Percentiles rank a stretch among this genome's conserved stretches.
These are phyloP conservation scores for Globisporangium lucens DNA, from an alignment of 352 stramenopile species.

Conservation along the genomic window DNA sequence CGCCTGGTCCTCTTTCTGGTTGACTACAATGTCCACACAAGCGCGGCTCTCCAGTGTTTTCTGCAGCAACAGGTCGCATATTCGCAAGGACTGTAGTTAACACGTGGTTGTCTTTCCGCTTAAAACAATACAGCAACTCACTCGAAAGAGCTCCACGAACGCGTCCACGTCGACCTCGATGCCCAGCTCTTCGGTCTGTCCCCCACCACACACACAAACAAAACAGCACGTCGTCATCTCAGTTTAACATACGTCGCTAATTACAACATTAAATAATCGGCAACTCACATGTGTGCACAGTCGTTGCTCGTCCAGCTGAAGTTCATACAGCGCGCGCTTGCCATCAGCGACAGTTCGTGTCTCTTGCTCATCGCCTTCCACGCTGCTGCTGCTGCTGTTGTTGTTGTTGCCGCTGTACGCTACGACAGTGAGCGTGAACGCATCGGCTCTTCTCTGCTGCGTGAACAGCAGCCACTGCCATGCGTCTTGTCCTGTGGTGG, in stretches of 20 bases:
- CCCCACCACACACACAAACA: neutral
- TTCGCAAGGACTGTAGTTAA: neutral
- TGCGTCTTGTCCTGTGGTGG: neutral
- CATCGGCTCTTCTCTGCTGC: slow-evolving; percentile 16
- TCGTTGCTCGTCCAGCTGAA: slow-evolving; percentile 17
- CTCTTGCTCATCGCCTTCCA: neutral
- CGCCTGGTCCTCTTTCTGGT: slow-evolving; percentile 11
- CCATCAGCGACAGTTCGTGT: neutral
- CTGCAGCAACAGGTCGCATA: slow-evolving; percentile 14
- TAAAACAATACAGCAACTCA: slow-evolving; percentile 7
- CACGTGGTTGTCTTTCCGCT: neutral
- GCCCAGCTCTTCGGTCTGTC: slow-evolving; percentile 55
- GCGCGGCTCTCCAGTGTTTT: slow-evolving; percentile 37
- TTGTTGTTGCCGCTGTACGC: slow-evolving; percentile 3
- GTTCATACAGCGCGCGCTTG: slow-evolving; percentile 33
- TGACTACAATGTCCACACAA: slow-evolving; percentile 37
- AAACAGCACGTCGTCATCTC: neutral
- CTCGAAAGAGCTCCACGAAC: slow-evolving; percentile 39
- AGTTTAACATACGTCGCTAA: neutral
- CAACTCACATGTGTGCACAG: slow-evolving; percentile 7
- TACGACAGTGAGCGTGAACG: slow-evolving; percentile 37
- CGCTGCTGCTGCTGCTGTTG: neutral
- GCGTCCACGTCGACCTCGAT: slow-evolving; percentile 35
- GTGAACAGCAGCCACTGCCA: slow-evolving; percentile 57
- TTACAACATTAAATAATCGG: too few species aligned